Evolutionary conservation across 495 filamentous ascomycete genomes (phyloP).

Genomic region (Tuber umbilicatum): DNA sequence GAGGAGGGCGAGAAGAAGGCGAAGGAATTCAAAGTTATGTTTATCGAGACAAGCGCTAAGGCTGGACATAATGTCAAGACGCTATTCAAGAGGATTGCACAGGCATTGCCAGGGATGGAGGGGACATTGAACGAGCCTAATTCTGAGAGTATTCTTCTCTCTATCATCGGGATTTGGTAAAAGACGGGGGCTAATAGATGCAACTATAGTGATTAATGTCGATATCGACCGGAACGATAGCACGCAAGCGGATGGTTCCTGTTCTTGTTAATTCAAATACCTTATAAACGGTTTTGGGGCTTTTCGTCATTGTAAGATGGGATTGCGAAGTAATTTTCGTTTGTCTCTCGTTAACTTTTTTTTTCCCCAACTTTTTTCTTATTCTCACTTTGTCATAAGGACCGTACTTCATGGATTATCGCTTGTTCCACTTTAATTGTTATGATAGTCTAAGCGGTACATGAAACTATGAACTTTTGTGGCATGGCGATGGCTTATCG

Average conservation of each 20-base stretch:
- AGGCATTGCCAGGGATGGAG: constrained; percentile 97
- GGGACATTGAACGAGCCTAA: constrained; percentile 61
- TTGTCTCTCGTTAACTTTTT: constrained; percentile 37
- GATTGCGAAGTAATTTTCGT: constrained; percentile 9
- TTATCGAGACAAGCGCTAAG: constrained; percentile 97
- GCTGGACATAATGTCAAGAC: constrained; percentile 96
- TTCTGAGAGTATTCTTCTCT: constrained; percentile 53
- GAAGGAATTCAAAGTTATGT: constrained; percentile 95
- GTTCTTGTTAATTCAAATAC: constrained; percentile 14
- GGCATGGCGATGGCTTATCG: background rate
- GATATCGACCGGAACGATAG: constrained; percentile 71
- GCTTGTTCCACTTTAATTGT: background rate
- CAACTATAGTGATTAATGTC: constrained; percentile 76
- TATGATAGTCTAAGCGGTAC: background rate
- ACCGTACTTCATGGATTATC: background rate
- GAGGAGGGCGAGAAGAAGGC: constrained; percentile 95
- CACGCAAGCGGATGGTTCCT: constrained; percentile 64
- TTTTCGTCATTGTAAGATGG: constrained; percentile 7
- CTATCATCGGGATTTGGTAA: constrained; percentile 46
- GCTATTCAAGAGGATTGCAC: constrained; percentile 92
- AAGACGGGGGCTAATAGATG: constrained; percentile 14
- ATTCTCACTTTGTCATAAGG: constrained; percentile 16
- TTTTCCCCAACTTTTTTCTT: constrained; percentile 44
- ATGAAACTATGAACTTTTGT: background rate
- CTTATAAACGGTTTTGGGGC: constrained; percentile 10